Evolutionary conservation across 2,329 filamentous ascomycete genomes (phyloP), one percentile per base, ranked within the genome.

Genomic region (Colletotrichum scovillei): DNA sequence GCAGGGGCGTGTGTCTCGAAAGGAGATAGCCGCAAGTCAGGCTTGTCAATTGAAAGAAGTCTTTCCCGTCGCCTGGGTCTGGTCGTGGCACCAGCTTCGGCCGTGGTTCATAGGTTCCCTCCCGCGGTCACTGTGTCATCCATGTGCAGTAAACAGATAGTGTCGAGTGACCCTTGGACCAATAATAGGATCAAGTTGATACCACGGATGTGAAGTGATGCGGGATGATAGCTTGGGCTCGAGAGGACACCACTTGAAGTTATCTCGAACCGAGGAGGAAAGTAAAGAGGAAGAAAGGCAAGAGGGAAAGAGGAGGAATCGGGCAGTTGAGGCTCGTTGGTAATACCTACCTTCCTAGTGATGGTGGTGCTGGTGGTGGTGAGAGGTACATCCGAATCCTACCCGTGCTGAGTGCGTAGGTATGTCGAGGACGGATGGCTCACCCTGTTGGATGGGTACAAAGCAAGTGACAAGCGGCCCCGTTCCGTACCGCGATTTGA

Each of bases 11-110:
- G 69, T 72, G 66, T 60, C 28, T 70, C 55, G 46, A 62, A 49
- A 53, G 53, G 53, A 69, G 53, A 72, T 26, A 62, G 53, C 65
- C 65, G 53, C 32, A 59, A 72, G 69, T 62, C 42, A 66, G 63
- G 58, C 52, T 35, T 22, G 30, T 67, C 63, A 28, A 57, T 71
- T 46, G 28, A 63, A 35, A 24, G 57, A 56, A 67, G 55, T 70
- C 62, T 71, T 67, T 71, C 68, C 57, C 35, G 49, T 60, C 16
- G 42, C 53, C 62, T 66, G 38, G 35, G 60, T 35, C 46, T 55
- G 26, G 62, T 14, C 35, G 24, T 59, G 38, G 42, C 52, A 59
- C 60, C 52, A 42, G 55, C 24, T 58, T 46, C 57, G 53, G 63
- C 46, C 53, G 38, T 57, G 55, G 55, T 35, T 24, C 24, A 24